These are phyloP conservation scores for Boletus sp. DNA, from an alignment of 768 basidiomycete genomes.

Conservation along the genomic window DNA sequence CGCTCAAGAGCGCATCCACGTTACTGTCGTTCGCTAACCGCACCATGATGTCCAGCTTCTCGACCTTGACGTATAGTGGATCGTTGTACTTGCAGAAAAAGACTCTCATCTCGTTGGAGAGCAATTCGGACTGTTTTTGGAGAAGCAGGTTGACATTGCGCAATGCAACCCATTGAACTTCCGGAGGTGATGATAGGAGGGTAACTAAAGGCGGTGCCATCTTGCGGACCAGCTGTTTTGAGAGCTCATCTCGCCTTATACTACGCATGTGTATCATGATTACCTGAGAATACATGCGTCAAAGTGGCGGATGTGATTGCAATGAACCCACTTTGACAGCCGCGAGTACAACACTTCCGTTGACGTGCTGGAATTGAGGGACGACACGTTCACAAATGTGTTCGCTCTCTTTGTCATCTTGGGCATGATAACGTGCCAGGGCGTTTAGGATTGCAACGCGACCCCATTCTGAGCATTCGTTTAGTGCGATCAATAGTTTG, in stretches of 20 bases:
- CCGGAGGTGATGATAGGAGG: constrained; percentile 91
- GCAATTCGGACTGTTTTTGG: constrained; percentile 87
- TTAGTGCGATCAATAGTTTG: constrained; percentile 91
- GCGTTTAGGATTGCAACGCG: constrained; percentile 90
- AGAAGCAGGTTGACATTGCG: constrained; percentile 96
- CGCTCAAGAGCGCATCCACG: constrained; percentile 91
- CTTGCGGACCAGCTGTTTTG: constrained; percentile 85
- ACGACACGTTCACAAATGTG: constrained; percentile 99
- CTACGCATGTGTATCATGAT: constrained; percentile 96
- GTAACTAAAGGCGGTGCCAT: constrained; percentile 98
- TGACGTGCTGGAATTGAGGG: constrained; percentile 97
- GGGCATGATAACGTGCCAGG: constrained; percentile 75
- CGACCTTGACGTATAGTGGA: constrained; percentile 97
- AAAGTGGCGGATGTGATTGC: not conserved
- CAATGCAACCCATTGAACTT: constrained; percentile 97
- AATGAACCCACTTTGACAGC: constrained; percentile 75
- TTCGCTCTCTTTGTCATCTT: constrained; percentile 93
- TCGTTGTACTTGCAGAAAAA: constrained; percentile 99
- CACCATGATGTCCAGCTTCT: constrained; percentile 99
- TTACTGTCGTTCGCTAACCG: constrained; percentile 87
- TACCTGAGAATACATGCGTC: constrained; percentile 49
- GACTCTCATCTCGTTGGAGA: constrained; percentile 96
- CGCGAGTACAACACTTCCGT: constrained; percentile 93
- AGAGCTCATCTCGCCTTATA: constrained; percentile 78
- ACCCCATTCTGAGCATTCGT: constrained; percentile 99